Evolutionary conservation across 2,329 filamentous ascomycete genomes (phyloP).

Genomic region (Geosmithia morbida): DNA sequence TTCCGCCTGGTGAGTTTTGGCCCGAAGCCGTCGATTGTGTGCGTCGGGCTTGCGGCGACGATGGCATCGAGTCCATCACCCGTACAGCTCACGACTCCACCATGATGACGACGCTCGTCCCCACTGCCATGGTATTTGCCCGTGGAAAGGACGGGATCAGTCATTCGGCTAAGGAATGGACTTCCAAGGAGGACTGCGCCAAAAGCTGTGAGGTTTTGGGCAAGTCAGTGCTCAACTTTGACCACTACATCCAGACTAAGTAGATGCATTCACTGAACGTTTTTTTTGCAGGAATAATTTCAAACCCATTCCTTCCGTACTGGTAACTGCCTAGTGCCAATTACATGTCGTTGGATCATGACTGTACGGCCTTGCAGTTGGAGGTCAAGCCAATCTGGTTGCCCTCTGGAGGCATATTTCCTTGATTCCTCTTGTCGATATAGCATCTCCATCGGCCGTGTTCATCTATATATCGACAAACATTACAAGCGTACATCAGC

Average conservation of each 20-base stretch:
- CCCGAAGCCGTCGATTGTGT: slow-evolving; percentile 4
- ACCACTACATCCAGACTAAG: neutral
- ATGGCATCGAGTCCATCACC: slow-evolving; percentile 10
- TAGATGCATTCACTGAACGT: too few species aligned
- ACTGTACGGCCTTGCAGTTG: too few species aligned
- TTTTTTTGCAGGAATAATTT: too few species aligned
- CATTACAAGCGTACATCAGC: too few species aligned
- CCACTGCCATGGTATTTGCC: slow-evolving; percentile 22
- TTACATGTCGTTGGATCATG: too few species aligned
- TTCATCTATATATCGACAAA: too few species aligned
- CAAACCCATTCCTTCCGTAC: too few species aligned
- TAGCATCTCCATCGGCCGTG: too few species aligned
- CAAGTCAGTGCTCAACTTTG: neutral
- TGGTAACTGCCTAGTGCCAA: too few species aligned
- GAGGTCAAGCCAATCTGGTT: too few species aligned
- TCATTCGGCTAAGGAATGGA: slow-evolving; percentile 6
- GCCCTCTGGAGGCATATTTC: too few species aligned
- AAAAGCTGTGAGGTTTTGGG: neutral
- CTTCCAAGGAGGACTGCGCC: neutral
- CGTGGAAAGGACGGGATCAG: slow-evolving; percentile 19
- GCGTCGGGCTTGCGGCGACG: slow-evolving; percentile 3
- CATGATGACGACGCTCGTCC: slow-evolving; percentile 12
- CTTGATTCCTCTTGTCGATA: too few species aligned
- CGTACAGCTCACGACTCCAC: slow-evolving; percentile 22
- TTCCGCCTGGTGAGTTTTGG: neutral